Base-by-base conservation (phyloP, 371 early-diverging fungal species). In the Parasitella parasitica region DNA sequence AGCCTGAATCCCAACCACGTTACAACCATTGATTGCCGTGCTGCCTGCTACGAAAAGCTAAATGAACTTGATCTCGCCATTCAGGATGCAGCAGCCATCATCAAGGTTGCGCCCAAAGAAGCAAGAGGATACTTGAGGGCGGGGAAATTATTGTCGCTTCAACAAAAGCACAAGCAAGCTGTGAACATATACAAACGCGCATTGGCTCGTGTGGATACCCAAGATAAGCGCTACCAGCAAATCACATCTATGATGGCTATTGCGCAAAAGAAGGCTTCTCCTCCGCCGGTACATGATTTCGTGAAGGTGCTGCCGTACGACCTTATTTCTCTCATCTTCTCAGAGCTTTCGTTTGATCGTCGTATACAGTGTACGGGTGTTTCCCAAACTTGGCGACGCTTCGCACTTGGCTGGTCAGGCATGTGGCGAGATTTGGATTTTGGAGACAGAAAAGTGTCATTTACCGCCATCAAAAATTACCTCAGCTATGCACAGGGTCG, bases 371-470 rank as follows among this genome's bases (percentile, higher is more conserved):
- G 77, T 22, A 67, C 72, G 49, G 57, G 39, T 3, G 80, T 80
- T 1, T 76, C 66, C n/a, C 36, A 35, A n/a, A 46, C 56, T 1
- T 80, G 80, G 80, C 67, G 70, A 26, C 15, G 43, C 0, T 70
- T 77, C 53, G 52, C 70, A 2, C 16, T 64, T 9, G 28, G 48
- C 28, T 75, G 76, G 73, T 53, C 72, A 18, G 74, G 70, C 12
- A 73, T 75, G 68, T 80, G 80, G 80, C 67, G 73, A 8, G 57
- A 73, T 24, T 20, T 80, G 30, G 68, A 69, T 3, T 75, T 73
- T 55, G 64, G 55, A 0, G 24, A 57, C 11, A 18, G 30, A 16
- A 64, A 54, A 34, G 55, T 69, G 1, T 52, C 69, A 5, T 32
- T 24, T 2, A 22, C 54, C 9, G 53, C 66, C 2, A 51, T 75